phyloP scores from a whole-genome alignment of 129 eudicot genomes.

The Smallanthus sonchifolius region DNA sequence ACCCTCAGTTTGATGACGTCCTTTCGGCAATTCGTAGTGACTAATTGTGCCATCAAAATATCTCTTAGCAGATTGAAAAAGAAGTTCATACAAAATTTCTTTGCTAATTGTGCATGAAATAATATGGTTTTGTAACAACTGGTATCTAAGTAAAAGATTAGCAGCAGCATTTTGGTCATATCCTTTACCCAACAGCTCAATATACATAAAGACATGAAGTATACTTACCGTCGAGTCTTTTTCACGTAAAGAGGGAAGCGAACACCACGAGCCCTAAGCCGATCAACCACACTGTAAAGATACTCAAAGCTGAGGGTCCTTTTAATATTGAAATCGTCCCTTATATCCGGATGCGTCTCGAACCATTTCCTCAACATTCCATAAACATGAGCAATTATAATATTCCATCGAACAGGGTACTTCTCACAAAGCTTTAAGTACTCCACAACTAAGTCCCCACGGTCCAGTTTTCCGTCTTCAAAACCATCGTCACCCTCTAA shows the following conservation, averaged over 20 bases:
- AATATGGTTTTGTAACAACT: not conserved
- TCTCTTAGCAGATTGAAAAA: too few species aligned
- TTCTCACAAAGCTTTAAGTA: slow-evolving; percentile 82
- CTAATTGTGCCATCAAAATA: too few species aligned
- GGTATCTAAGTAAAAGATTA: not conserved
- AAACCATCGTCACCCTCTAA: slow-evolving; percentile 29
- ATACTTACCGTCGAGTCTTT: slow-evolving; percentile 10
- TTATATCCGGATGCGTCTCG: slow-evolving; percentile 61
- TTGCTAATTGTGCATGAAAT: not conserved
- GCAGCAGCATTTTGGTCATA: not conserved
- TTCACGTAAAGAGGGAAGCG: slow-evolving; percentile 62
- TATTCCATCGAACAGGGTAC: slow-evolving; percentile 84
- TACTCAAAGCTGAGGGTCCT: slow-evolving; percentile 65
- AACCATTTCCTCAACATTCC: slow-evolving; percentile 86
- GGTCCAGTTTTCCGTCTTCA: slow-evolving; percentile 62
- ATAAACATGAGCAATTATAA: slow-evolving; percentile 70
- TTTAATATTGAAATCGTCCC: slow-evolving; percentile 75
- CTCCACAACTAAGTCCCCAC: slow-evolving; percentile 57
- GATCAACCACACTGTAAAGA: slow-evolving; percentile 60
- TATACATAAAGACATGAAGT: not conserved
- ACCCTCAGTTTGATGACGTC: too few species aligned
- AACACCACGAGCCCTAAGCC: slow-evolving; percentile 56
- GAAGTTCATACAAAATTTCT: too few species aligned
- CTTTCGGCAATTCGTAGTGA: too few species aligned
- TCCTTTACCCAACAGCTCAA: not conserved